A percentile compares a stretch with the other conserved stretches of the same genome.
Conservation (phyloP, 2,329 filamentous ascomycete species). For the Leptographium wingfieldii region DNA sequence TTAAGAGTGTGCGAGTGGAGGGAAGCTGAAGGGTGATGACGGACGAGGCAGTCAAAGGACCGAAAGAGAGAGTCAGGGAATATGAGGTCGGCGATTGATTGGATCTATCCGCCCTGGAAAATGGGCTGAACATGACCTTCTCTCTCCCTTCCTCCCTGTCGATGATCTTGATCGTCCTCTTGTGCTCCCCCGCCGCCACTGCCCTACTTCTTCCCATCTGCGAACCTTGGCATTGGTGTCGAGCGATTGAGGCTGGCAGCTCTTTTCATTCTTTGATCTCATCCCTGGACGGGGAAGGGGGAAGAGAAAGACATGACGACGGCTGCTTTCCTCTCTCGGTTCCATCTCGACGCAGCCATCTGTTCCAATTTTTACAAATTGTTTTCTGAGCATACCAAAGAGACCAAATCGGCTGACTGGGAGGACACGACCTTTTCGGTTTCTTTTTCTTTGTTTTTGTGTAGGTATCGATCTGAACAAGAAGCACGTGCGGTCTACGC, state of each 20-base stretch:
- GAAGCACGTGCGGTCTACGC: constrained; percentile 57
- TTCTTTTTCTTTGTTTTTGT: constrained; percentile 22
- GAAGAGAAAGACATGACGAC: neutral
- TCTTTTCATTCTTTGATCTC: neutral
- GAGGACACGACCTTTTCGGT: constrained; percentile 17
- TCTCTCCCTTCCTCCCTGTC: neutral
- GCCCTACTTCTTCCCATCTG: constrained; percentile 1
- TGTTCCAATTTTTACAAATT: constrained; percentile 1
- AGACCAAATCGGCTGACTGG: constrained; percentile 45
- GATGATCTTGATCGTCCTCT: neutral
- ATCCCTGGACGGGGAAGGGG: neutral
- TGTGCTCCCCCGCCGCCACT: neutral
- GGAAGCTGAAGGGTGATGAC: constrained; percentile 1
- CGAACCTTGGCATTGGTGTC: constrained; percentile 3
- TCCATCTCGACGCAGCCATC: neutral
- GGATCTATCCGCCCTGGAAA: neutral
- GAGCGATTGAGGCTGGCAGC: neutral
- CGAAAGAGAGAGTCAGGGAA: neutral
- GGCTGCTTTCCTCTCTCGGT: neutral
- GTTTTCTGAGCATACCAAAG: constrained; percentile 47
- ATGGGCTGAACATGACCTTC: neutral
- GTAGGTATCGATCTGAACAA: constrained; percentile 61
- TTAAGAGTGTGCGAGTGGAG: constrained; percentile 14
- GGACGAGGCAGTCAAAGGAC: neutral
- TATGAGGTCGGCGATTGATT: neutral